phyloP scores from a whole-genome alignment of 805 yeast species.

The Metschnikowia kofuensis region DNA sequence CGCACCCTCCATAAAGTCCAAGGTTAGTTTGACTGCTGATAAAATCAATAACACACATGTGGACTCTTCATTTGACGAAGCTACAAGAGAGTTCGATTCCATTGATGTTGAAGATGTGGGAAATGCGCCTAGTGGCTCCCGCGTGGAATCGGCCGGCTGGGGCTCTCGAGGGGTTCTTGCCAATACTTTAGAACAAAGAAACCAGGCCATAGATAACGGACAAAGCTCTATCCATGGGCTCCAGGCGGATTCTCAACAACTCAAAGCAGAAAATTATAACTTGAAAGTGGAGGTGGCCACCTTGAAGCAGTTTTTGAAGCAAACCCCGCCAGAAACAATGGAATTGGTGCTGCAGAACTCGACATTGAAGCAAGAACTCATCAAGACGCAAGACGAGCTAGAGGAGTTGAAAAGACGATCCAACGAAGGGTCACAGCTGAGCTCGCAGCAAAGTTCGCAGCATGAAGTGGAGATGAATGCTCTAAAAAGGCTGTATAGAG shows the following conservation, averaged over 20 bases:
- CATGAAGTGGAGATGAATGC: constrained; percentile 2
- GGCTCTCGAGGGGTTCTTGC: constrained; percentile 3
- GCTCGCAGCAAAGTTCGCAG: background rate
- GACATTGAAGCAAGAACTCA: constrained; percentile 20
- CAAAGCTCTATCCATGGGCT: constrained; percentile 23
- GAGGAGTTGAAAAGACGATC: background rate
- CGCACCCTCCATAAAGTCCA: background rate
- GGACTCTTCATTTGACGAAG: constrained; percentile 15
- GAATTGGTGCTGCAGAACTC: constrained; percentile 39
- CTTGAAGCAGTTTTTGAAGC: constrained; percentile 36
- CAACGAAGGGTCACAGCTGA: background rate
- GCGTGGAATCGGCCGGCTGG: constrained; percentile 7
- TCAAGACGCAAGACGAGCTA: constrained; percentile 8
- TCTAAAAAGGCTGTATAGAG: constrained; percentile 6
- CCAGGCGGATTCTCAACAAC: constrained; percentile 24
- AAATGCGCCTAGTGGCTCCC: background rate
- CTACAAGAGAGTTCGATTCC: constrained; percentile 8
- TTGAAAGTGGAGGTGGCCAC: constrained; percentile 44
- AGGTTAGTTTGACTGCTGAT: constrained; percentile 7
- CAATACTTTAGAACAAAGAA: background rate
- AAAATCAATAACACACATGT: constrained; percentile 9
- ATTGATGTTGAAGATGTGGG: constrained; percentile 1
- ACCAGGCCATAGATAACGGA: constrained; percentile 3
- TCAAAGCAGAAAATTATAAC: constrained; percentile 43
- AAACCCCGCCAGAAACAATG: constrained; percentile 41